These are phyloP conservation scores for Rhytidiadelphus loreus DNA, from an alignment of 225 moss, liverwort and hornwort species.

Conservation along the genomic window DNA sequence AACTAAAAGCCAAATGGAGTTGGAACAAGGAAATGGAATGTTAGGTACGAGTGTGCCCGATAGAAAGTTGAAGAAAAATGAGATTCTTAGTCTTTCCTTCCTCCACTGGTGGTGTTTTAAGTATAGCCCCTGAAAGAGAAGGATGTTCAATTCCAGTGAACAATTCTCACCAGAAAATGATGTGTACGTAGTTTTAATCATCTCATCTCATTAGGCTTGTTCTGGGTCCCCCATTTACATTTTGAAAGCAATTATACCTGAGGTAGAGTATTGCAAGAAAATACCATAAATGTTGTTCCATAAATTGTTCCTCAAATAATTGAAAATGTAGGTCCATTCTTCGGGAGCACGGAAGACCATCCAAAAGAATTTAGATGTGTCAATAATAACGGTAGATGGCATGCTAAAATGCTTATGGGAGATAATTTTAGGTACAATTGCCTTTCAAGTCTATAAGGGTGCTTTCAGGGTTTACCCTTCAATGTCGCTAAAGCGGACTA, in stretches of 20 bases:
- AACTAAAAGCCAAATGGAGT: too few species aligned
- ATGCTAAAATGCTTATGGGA: too few species aligned
- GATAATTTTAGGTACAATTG: too few species aligned
- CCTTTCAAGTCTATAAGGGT: too few species aligned
- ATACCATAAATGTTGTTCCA: too few species aligned
- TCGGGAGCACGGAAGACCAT: too few species aligned
- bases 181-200: not conserved
- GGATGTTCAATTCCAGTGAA: not conserved
- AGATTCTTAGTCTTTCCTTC: not conserved
- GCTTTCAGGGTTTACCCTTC: not conserved
- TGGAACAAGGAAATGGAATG: not conserved
- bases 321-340: too few species aligned
- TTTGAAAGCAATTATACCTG: not conserved
- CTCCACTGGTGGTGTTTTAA: not conserved
- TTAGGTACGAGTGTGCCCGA: not conserved
- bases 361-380: too few species aligned
- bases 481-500: not conserved
- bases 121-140: not conserved
- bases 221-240: not conserved
- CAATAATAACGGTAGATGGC: too few species aligned
- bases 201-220: not conserved
- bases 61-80: not conserved
- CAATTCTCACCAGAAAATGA: not conserved
- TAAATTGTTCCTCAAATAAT: too few species aligned
- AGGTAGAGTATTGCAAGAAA: too few species aligned